These are phyloP conservation scores for Carpinus fangiana DNA, from an alignment of 306 rosid species.

Conservation along the genomic window DNA sequence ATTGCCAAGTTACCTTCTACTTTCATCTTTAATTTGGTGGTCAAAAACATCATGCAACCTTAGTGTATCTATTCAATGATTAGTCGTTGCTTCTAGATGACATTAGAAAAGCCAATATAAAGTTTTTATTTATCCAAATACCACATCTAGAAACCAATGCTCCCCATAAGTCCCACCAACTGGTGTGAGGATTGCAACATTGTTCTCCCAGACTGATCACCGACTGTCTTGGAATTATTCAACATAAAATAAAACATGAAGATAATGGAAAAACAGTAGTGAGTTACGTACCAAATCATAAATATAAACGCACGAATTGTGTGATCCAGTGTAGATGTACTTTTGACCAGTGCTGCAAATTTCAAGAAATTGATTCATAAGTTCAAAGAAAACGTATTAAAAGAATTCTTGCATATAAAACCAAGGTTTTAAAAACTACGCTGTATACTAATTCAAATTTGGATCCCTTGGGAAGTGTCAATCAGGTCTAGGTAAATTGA, in stretches of 20 bases:
- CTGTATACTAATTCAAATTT: neutral
- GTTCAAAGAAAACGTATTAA: neutral
- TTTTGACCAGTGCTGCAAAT: conserved; percentile 94
- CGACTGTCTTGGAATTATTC: neutral
- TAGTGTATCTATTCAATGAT: neutral
- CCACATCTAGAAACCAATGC: neutral
- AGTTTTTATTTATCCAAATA: neutral
- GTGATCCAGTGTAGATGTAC: conserved; percentile 93
- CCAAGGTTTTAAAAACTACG: neutral
- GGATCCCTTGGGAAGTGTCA: neutral
- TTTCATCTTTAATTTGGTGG: neutral
- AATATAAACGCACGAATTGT: conserved; percentile 64
- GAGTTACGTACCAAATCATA: conserved; percentile 77
- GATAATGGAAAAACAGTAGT: neutral
- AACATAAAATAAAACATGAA: neutral
- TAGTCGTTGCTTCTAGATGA: neutral
- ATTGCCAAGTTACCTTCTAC: neutral
- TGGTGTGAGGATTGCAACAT: conserved; percentile 1
- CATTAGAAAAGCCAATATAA: neutral
- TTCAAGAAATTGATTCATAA: conserved; percentile 3
- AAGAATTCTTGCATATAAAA: neutral
- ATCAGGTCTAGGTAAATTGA: neutral
- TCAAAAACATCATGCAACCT: neutral
- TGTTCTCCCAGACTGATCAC: neutral
- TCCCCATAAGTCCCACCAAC: neutral